Evolutionary conservation across 495 filamentous ascomycete genomes (phyloP), one percentile per base, ranked within the genome.

Genomic region (Penicilliopsis zonata): DNA sequence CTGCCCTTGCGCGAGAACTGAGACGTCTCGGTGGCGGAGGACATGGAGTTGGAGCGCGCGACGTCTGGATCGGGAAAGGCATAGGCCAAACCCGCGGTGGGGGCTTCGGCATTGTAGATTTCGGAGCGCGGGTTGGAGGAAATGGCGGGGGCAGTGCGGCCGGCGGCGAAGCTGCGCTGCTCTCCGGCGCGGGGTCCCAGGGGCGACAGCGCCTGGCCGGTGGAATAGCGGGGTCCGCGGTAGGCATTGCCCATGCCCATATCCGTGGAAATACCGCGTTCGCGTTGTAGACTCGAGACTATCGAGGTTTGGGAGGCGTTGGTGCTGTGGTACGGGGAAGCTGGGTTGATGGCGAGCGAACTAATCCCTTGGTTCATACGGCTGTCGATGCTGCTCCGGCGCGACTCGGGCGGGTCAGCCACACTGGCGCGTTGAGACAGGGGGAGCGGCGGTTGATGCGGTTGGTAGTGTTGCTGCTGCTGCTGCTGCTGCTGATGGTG

Each of bases 61-160:
- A 78, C 71, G 27, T 81, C 79, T 18, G 82, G 80, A 43, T 86
- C 80, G 0, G 82, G 82, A 46, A 87, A 86, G 21, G 82, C 82
- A 61, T 82, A 87, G 0, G 82, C 78, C 47, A 84, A 76, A 53
- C 82, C 82, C 39, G 81, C 82, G 10, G 79, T 86, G 6, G 82
- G 82, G 31, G 83, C 78, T 33, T 82, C 78, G 3, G 81, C 82
- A 36, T 82, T 77, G 37, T 82, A 82, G 43, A 86, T 81, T 28
- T 75, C 77, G 26, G 76, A 75, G n/a, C 70, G 74, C 9, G 80
- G 76, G 33, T 83, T 82, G 8, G 79, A 80, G 1, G 74, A 82
- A 37, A 86, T 87, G 4, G 77, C 68, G 8, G 82, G 81, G 2
- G 82, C 82, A 3, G 79, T 80, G 36, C 76, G 49, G 41, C 62